A percentile compares a stretch with the other conserved stretches of the same genome.
Conservation (phyloP, 345 rosid species). For the Triadica sebifera region DNA sequence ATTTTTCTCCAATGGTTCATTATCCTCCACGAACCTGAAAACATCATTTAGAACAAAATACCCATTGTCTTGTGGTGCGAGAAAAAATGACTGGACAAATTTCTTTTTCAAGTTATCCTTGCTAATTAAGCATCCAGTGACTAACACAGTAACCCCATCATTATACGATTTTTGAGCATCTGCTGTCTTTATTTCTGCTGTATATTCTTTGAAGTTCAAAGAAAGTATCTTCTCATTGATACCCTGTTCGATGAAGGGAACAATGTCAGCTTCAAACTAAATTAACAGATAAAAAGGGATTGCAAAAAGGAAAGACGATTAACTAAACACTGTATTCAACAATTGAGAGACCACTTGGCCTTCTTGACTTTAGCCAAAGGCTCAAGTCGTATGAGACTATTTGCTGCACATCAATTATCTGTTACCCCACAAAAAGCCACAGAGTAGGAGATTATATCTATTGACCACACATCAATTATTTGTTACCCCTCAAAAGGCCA, state of each 20-base stretch:
- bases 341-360: not conserved
- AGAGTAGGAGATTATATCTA: too few species aligned
- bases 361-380: not conserved
- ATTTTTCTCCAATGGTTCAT: slow-evolving; percentile 20
- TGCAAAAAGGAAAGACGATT: not conserved
- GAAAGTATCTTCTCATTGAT: slow-evolving; percentile 69
- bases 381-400: not conserved
- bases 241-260: slow-evolving; percentile 38
- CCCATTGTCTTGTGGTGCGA: slow-evolving; percentile 59
- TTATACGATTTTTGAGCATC: slow-evolving; percentile 59
- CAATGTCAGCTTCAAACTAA: not conserved
- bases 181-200: slow-evolving; percentile 50
- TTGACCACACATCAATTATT: not conserved
- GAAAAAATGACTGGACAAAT: slow-evolving; percentile 67
- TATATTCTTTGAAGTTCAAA: slow-evolving; percentile 45
- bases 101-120: slow-evolving; percentile 43
- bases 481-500: not conserved
- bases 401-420: too few species aligned
- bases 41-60: slow-evolving; percentile 74
- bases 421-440: too few species aligned
- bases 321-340: not conserved
- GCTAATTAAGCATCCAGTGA: slow-evolving; percentile 58
- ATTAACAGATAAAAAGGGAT: not conserved
- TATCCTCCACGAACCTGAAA: slow-evolving; percentile 53
- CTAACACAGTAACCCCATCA: slow-evolving; percentile 57